Conservation (phyloP, 1,284 basidiomycete genomes). For the Cutaneotrichosporon spelunceum region DNA sequence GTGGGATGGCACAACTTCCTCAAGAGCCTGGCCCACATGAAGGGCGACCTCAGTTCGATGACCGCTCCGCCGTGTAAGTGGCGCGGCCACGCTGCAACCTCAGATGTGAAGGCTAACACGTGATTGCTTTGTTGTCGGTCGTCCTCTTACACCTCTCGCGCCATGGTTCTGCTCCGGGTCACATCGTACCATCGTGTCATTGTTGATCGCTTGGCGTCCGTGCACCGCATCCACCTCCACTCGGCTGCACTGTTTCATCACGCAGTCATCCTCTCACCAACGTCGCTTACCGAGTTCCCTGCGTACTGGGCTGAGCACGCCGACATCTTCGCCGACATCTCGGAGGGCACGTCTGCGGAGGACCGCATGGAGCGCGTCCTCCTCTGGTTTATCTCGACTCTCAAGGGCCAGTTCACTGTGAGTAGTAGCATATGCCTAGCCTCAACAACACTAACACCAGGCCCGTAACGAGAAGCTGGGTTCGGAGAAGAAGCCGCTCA, state of each 20-base stretch:
- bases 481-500: slow-evolving; percentile 96
- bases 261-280: slow-evolving; percentile 74
- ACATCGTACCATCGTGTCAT: slow-evolving; percentile 5
- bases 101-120: not conserved
- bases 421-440: slow-evolving; percentile 21
- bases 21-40: slow-evolving; percentile 69
- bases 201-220: not conserved
- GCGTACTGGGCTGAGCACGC: slow-evolving; percentile 93
- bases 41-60: slow-evolving; percentile 87
- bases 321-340: slow-evolving; percentile 75
- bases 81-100: not conserved
- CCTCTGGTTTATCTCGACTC: slow-evolving; percentile 87
- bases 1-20: slow-evolving; percentile 52
- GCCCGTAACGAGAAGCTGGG: slow-evolving; percentile 89
- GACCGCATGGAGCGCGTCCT: slow-evolving; percentile 71
- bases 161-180: not conserved
- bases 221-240: not conserved
- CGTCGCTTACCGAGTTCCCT: slow-evolving; percentile 69
- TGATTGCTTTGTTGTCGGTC: not conserved
- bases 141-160: not conserved
- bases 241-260: not conserved
- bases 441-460: slow-evolving; percentile 23
- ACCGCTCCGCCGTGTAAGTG: slow-evolving; percentile 70
- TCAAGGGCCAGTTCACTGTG: slow-evolving; percentile 88
- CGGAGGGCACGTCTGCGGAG: slow-evolving; percentile 67